Evolutionary conservation across 257 asterid genomes (phyloP), one percentile per base, ranked within the genome.

Genomic region (Echium plantagineum): DNA sequence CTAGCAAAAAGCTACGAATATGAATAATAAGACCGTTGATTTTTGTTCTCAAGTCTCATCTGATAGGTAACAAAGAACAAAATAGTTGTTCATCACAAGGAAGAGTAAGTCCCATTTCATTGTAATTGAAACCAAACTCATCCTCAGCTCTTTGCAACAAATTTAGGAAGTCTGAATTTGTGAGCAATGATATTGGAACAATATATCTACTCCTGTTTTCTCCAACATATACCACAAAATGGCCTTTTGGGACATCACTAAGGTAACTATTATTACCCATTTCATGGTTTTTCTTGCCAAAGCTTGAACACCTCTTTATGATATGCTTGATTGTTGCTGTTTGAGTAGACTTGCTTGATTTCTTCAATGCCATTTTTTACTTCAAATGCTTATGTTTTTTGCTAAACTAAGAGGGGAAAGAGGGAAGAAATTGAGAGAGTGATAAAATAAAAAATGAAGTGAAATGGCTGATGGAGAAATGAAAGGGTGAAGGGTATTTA

Each of bases 11-110:
- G n/a, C n/a, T n/a, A n/a, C n/a, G n/a, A n/a, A n/a, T n/a, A n/a
- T n/a, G n/a, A n/a, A n/a, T n/a, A n/a, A n/a, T n/a, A n/a, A n/a
- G n/a, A n/a, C n/a, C n/a, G n/a, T n/a, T n/a, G n/a, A n/a, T 42
- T 0, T 38, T 42, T 42, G 49, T 42, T 42, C 16, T 42, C 17
- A 12, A 2, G 3, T 42, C 16, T 42, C 17, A 42, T 42, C 49
- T 28, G 46, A 59, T 59, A 0, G 64, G 10, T 8, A 52, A 47
- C 28, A 66, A 16, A n/a, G 65, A 51, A 42, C 59, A 31, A 22
- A 66, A 66, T 21, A 22, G 35, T 2, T 48, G 58, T 66, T 66
- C 71, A 58, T 66, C 65, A 59, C 71, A 66, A 66, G 71, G 71
- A 52, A 66, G 59, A 21, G 65, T 59, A 59, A 66, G 56, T 52